A percentile compares a stretch with the other conserved stretches of the same genome.
Evolutionary conservation across 2,329 filamentous ascomycete genomes (phyloP).

Genomic region (Ceratocystis papillata): DNA sequence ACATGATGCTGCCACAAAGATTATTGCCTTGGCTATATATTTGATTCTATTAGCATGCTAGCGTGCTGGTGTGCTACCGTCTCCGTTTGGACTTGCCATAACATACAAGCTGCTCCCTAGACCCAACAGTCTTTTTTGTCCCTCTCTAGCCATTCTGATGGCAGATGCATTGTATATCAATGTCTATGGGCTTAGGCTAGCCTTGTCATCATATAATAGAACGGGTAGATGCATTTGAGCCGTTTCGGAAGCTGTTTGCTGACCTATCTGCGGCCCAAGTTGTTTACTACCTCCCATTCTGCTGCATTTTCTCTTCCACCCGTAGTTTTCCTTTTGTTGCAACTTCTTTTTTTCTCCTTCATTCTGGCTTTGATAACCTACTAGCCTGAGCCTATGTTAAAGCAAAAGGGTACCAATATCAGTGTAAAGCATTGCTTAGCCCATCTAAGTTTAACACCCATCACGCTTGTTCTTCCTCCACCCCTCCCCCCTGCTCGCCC

Average conservation of each 20-base stretch:
- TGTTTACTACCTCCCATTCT: background rate
- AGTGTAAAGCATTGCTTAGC: background rate
- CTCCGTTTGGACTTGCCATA: slow-evolving; percentile 8
- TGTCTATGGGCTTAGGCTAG: background rate
- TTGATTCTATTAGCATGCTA: no score
- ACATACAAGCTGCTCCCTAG: background rate
- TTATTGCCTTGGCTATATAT: no score
- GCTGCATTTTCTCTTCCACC: background rate
- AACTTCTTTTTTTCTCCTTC: background rate
- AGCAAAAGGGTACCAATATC: background rate
- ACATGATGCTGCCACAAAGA: no score
- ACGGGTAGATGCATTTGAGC: slow-evolving; percentile 1
- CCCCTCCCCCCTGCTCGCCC: no score
- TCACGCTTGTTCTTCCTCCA: background rate
- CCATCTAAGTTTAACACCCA: background rate
- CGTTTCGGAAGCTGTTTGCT: slow-evolving; percentile 11
- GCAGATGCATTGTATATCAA: background rate
- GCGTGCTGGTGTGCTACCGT: background rate
- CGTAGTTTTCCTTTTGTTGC: background rate
- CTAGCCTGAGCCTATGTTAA: background rate
- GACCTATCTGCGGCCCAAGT: background rate
- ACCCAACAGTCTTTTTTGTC: background rate
- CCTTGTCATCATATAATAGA: background rate
- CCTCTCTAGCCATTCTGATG: background rate
- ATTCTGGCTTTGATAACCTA: background rate